These are phyloP conservation scores for Fusarium sp. DNA, from an alignment of 2,329 filamentous ascomycete genomes.

Conservation along the genomic window DNA sequence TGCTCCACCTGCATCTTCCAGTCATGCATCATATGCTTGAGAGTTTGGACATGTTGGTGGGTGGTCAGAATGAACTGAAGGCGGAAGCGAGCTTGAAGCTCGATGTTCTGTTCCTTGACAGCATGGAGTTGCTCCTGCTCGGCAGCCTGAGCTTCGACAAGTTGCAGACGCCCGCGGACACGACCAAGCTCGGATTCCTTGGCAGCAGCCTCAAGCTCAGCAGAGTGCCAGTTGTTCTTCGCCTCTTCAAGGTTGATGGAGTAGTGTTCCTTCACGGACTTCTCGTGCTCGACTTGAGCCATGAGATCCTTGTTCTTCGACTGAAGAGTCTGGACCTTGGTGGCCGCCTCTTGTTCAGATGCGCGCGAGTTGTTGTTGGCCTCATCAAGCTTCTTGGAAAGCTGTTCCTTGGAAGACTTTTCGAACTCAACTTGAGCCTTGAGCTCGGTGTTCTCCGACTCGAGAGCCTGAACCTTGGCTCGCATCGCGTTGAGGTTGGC, in stretches of 20 bases:
- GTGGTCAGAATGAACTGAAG: neutral
- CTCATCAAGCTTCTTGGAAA: accelerated
- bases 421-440: neutral
- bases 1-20: neutral
- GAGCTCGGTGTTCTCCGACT: neutral
- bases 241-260: neutral
- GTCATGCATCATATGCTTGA: neutral
- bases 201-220: neutral
- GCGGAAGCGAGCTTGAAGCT: neutral
- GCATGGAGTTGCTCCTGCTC: neutral
- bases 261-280: neutral
- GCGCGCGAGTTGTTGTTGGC: neutral
- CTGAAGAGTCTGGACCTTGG: neutral
- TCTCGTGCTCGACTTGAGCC: neutral
- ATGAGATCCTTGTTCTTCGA: neutral
- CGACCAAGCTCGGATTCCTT: neutral
- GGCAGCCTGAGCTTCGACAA: neutral
- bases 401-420: accelerated
- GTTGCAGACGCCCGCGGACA: neutral
- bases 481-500: neutral
- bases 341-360: neutral
- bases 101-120: neutral
- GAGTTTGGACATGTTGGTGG: neutral
- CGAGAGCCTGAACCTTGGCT: neutral
- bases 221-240: neutral